phyloP scores from a whole-genome alignment of 495 filamentous ascomycete genomes.

The Physcia stellaris region DNA sequence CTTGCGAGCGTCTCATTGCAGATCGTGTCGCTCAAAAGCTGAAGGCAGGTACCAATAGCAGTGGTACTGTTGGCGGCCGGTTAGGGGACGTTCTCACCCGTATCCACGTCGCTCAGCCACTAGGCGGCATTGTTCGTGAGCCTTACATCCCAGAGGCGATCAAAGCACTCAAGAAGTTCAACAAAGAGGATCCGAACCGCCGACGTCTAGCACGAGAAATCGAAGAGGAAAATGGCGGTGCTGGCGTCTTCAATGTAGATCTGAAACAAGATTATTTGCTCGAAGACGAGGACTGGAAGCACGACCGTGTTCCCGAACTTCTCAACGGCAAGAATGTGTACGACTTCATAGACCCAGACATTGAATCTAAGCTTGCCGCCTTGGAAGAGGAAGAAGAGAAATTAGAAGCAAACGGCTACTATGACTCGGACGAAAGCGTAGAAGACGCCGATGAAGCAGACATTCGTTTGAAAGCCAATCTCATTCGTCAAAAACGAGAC shows the following conservation, averaged over 20 bases:
- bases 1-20: constrained; percentile 83
- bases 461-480: constrained; percentile 75
- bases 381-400: constrained; percentile 92
- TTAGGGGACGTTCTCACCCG: constrained; percentile 78
- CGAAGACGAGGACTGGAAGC: constrained; percentile 78
- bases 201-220: constrained; percentile 69
- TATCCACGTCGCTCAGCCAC: constrained; percentile 90
- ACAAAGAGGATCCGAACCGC: constrained; percentile 74
- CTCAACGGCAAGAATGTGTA: constrained; percentile 91
- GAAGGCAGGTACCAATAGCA: constrained; percentile 68
- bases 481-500: constrained; percentile 83
- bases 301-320: constrained; percentile 88
- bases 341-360: constrained; percentile 94
- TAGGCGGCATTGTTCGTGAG: constrained; percentile 64
- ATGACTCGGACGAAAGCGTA: constrained; percentile 50
- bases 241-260: constrained; percentile 90
- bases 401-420: constrained; percentile 73
- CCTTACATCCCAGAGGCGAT: constrained; percentile 81
- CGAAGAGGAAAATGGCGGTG: constrained; percentile 84
- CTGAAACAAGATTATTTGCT: constrained; percentile 76
- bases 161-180: constrained; percentile 69
- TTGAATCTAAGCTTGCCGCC: constrained; percentile 77
- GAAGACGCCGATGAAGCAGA: constrained; percentile 80
- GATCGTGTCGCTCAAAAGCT: constrained; percentile 90
- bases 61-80: constrained; percentile 57